Evolutionary conservation across 2,329 filamentous ascomycete genomes (phyloP).

Genomic region (Phyllosticta citrichinensis): DNA sequence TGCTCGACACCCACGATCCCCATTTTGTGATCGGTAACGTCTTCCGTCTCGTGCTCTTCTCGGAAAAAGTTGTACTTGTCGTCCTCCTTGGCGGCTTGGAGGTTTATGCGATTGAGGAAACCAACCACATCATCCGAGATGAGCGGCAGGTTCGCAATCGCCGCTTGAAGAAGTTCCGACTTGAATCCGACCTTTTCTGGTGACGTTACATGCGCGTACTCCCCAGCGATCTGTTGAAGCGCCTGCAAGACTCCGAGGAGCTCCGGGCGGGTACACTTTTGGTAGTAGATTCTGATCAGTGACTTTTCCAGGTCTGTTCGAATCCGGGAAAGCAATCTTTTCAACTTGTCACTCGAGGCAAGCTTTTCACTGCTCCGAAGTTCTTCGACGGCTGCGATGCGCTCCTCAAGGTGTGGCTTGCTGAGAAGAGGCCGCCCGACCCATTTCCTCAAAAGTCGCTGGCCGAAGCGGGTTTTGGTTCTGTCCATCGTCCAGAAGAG

Average conservation of each 20-base stretch:
- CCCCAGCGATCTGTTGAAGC: constrained; percentile 67
- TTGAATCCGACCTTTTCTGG: constrained; percentile 61
- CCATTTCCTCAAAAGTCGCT: constrained; percentile 85
- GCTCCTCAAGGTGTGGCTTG: constrained; percentile 60
- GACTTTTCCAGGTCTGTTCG: constrained; percentile 84
- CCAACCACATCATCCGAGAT: constrained; percentile 63
- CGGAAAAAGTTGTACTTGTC: constrained; percentile 94
- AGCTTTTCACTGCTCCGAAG: constrained; percentile 60
- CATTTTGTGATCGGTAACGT: constrained; percentile 81
- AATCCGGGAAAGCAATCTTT: constrained; percentile 58
- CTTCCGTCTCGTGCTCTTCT: constrained; percentile 77
- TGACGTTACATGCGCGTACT: constrained; percentile 59
- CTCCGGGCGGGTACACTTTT: constrained; percentile 85
- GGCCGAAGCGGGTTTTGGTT: constrained; percentile 81
- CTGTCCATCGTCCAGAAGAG: constrained; percentile 94
- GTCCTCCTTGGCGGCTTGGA: constrained; percentile 69
- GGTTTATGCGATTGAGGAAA: constrained; percentile 78
- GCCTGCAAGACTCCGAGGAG: constrained; percentile 77
- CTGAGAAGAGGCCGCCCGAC: constrained; percentile 83
- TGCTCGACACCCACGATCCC: constrained; percentile 88
- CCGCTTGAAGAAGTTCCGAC: constrained; percentile 58
- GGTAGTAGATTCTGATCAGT: constrained; percentile 92
- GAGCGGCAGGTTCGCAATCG: constrained; percentile 63
- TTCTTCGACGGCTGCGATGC: constrained; percentile 79
- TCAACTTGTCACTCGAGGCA: constrained; percentile 61